These are phyloP conservation scores for Phytophthora gonapodyides DNA, from an alignment of 352 stramenopile species.

Conservation along the genomic window DNA sequence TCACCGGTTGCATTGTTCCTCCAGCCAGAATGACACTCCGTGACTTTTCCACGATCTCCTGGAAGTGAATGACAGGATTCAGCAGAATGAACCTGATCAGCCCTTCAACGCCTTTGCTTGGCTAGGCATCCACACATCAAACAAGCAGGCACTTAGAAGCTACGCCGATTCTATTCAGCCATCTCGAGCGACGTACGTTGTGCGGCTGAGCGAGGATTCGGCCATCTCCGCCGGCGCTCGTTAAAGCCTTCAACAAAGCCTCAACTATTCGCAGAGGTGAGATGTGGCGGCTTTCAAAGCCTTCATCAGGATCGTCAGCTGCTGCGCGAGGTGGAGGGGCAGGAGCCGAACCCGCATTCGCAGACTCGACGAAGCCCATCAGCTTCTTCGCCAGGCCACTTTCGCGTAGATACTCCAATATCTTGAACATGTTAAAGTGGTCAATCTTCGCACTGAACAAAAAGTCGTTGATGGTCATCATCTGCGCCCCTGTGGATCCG, in stretches of 20 bases:
- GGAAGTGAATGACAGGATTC: slow-evolving; percentile 94
- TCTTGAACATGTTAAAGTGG: slow-evolving; percentile 92
- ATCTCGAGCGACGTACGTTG: slow-evolving; percentile 44
- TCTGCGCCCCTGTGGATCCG: slow-evolving; percentile 42
- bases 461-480: slow-evolving; percentile 88
- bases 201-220: slow-evolving; percentile 70
- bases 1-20: slow-evolving; percentile 97
- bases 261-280: slow-evolving; percentile 86
- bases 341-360: slow-evolving; percentile 19
- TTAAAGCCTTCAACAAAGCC: slow-evolving; percentile 77
- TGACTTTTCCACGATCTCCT: slow-evolving; percentile 94
- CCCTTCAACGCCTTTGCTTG: slow-evolving; percentile 51
- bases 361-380: slow-evolving; percentile 73
- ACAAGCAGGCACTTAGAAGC: neutral
- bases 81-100: slow-evolving; percentile 95
- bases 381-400: slow-evolving; percentile 87
- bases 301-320: slow-evolving; percentile 38
- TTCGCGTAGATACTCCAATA: slow-evolving; percentile 78
- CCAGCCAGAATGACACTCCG: slow-evolving; percentile 97
- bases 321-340: neutral
- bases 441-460: slow-evolving; percentile 79
- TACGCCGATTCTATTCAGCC: neutral
- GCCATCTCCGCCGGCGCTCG: slow-evolving; percentile 65
- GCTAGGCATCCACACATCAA: slow-evolving; percentile 32
- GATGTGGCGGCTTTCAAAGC: slow-evolving; percentile 73